These are phyloP conservation scores for Clonostachys chloroleuca DNA, from an alignment of 2,329 filamentous ascomycete species.

Conservation along the genomic window DNA sequence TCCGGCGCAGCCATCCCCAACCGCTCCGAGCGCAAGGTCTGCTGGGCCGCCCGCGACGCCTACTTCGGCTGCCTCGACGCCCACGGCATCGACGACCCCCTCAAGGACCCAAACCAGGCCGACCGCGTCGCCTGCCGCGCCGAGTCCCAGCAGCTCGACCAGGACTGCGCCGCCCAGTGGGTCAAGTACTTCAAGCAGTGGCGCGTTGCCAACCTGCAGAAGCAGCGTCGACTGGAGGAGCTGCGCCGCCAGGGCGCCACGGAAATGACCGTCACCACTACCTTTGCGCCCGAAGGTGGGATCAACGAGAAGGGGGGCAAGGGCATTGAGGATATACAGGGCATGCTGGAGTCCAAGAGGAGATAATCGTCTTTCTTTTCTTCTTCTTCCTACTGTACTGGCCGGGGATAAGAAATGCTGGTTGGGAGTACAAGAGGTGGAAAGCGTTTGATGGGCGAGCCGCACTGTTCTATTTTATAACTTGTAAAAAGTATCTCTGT, in stretches of 20 bases:
- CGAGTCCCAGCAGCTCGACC: slow-evolving; percentile 61
- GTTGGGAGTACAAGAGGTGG: too few species aligned
- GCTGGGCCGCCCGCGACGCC: slow-evolving; percentile 84
- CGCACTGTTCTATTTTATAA: too few species aligned
- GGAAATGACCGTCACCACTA: slow-evolving; percentile 42
- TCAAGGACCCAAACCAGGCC: slow-evolving; percentile 31
- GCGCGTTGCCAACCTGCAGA: slow-evolving; percentile 86
- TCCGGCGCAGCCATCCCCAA: slow-evolving; percentile 70
- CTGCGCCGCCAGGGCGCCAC: slow-evolving; percentile 70
- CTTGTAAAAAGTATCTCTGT: too few species aligned
- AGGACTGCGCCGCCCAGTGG: slow-evolving; percentile 86
- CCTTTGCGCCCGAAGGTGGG: slow-evolving; percentile 27
- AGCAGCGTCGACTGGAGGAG: slow-evolving; percentile 72
- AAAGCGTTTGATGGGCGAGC: too few species aligned
- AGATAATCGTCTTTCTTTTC: slow-evolving; percentile 10
- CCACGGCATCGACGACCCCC: slow-evolving; percentile 71
- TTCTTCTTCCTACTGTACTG: too few species aligned
- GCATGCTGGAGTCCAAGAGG: slow-evolving; percentile 28
- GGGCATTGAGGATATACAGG: slow-evolving; percentile 30
- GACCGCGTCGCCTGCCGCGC: slow-evolving; percentile 30
- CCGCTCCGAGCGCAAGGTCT: slow-evolving; percentile 72
- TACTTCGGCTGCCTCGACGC: slow-evolving; percentile 88
- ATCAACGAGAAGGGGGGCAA: slow-evolving; percentile 17
- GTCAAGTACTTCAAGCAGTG: slow-evolving; percentile 98
- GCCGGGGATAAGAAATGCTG: too few species aligned